Percentiles rank a stretch among this genome's conserved stretches.
Evolutionary conservation across 768 basidiomycete genomes (phyloP).

Genomic region (Phlebiopsis gigantea): DNA sequence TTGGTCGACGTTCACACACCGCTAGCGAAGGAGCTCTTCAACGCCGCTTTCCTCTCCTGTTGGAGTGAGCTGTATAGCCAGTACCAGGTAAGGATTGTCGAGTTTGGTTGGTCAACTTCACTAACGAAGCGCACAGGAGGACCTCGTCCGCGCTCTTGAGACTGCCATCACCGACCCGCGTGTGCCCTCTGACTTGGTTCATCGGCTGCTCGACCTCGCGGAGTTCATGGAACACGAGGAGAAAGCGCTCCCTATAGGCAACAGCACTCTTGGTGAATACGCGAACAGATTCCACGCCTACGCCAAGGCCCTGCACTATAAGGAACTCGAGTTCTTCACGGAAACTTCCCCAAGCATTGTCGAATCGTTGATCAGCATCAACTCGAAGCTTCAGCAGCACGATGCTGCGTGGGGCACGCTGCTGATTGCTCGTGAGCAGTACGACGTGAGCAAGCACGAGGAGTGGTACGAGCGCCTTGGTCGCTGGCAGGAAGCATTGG

Average conservation of each 20-base stretch:
- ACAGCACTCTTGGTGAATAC: slow-evolving; percentile 88
- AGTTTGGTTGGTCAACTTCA: not conserved
- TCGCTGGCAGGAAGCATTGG: slow-evolving; percentile 91
- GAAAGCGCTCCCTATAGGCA: slow-evolving; percentile 89
- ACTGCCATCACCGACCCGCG: slow-evolving; percentile 71
- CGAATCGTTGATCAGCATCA: slow-evolving; percentile 92
- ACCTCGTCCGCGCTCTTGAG: slow-evolving; percentile 88
- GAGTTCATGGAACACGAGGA: slow-evolving; percentile 99
- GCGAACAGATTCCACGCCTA: slow-evolving; percentile 92
- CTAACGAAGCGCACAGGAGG: slow-evolving; percentile 54
- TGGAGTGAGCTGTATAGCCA: slow-evolving; percentile 95
- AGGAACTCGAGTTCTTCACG: slow-evolving; percentile 93
- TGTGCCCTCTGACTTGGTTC: slow-evolving; percentile 84
- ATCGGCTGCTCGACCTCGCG: slow-evolving; percentile 86
- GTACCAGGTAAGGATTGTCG: slow-evolving; percentile 70
- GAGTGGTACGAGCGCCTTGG: slow-evolving; percentile 98
- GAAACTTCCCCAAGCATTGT: slow-evolving; percentile 89
- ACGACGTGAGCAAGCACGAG: slow-evolving; percentile 88
- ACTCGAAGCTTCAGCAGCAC: slow-evolving; percentile 93
- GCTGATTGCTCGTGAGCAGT: slow-evolving; percentile 82
- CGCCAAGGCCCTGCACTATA: slow-evolving; percentile 97
- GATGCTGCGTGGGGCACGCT: slow-evolving; percentile 98
- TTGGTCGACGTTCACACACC: slow-evolving; percentile 89
- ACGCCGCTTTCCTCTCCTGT: slow-evolving; percentile 96
- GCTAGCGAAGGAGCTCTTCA: slow-evolving; percentile 91